Base-by-base conservation (phyloP, 805 yeast genomes). In the Kuraishia hungarica region DNA sequence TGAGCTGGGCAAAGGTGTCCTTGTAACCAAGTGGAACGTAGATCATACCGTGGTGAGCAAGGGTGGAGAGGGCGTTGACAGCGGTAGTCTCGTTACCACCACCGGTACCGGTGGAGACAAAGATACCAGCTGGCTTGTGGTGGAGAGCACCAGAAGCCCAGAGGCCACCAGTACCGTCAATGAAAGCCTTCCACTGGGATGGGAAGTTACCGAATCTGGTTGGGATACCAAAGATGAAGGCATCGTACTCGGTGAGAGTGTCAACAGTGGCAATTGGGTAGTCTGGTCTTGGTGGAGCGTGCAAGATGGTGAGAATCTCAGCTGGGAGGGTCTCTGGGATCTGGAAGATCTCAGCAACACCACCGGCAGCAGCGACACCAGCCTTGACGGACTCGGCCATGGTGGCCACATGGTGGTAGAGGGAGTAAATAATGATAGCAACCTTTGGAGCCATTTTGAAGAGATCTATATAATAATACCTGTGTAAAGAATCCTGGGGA, bases 131-230 rank as follows among this genome's bases (percentile, higher is more conserved):
- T 58, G 82, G 82, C 73, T 89, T 89, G 62, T 91, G 92, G 67
- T 78, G 74, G 59, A 87, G 74, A 28, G 83, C 81, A 66, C 94
- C 93, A 20, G 67, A 53, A 51, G 86, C 89, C 96, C 96, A 89
- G 62, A 86, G 74, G 39, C 83, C 83, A 67, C 94, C 94, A 50
- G 92, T 84, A 55, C 82, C 70, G 65, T 87, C 96, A 81, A 87
- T 81, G 77, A 86, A 89, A 20, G 87, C 74, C 70, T 79, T 80
- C 78, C 85, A 79, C 71, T 89, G 96, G 52, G 89, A 86, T 55
- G 96, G 93, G 71, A 78, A 72, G 68, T 78, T 81, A 71, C 97
- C 97, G 67, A 73, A 90, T 72, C 96, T 83, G 55, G 96, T 87
- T 64, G 96, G 96, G 62, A 87, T 69, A 67, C 97, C 97, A 63